Evolutionary conservation across 148 eudicot species (phyloP).

Genomic region (Pharnaceum exiguum): DNA sequence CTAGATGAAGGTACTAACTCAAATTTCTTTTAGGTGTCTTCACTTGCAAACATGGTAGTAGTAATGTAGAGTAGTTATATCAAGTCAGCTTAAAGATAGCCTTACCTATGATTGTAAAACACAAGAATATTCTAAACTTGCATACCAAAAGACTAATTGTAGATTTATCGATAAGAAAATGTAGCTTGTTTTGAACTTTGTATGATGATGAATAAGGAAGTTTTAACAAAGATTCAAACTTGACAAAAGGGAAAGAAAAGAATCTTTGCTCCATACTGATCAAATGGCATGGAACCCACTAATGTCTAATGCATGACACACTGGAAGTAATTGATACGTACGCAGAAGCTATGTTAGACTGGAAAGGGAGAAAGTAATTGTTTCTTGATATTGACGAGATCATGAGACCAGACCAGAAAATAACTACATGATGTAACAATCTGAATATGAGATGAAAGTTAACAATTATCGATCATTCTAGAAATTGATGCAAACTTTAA

Average conservation of each 20-base stretch:
- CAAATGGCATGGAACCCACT: constrained; percentile 16
- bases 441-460: constrained; percentile 2
- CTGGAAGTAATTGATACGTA: background rate
- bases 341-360: background rate
- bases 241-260: constrained; percentile 27
- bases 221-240: constrained; percentile 20
- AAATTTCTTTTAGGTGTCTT: too few species aligned
- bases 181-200: constrained; percentile 1
- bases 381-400: constrained; percentile 19
- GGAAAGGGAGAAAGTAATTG: background rate
- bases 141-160: background rate
- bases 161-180: background rate
- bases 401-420: background rate
- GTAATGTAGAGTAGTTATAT: too few species aligned
- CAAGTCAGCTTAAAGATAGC: too few species aligned
- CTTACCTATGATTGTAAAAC: constrained; percentile 6
- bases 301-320: constrained; percentile 1
- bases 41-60: too few species aligned
- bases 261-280: constrained; percentile 17
- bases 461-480: constrained; percentile 21
- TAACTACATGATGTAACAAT: background rate
- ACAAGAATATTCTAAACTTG: constrained; percentile 6
- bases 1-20: too few species aligned
- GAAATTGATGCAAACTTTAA: constrained; percentile 28
- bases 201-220: background rate